Evolutionary conservation across 768 basidiomycete species (phyloP).

Genomic region (Lentinus tigrinus): DNA sequence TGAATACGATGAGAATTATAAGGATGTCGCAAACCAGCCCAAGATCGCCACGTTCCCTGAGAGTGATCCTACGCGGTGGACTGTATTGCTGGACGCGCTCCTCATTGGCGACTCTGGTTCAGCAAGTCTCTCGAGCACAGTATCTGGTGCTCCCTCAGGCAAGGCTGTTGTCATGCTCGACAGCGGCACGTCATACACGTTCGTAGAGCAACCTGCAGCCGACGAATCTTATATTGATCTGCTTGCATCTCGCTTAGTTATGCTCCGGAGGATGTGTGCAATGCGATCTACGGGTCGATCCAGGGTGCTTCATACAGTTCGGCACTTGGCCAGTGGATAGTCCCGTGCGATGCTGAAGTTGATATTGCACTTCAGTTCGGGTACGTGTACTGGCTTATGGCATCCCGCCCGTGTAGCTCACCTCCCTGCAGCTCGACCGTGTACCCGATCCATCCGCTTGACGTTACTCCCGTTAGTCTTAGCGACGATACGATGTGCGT

Average conservation of each 20-base stretch:
- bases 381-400: conserved; percentile 39
- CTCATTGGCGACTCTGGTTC: conserved; percentile 52
- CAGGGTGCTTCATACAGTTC: conserved; percentile 61
- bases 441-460: conserved; percentile 79
- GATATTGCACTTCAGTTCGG: conserved; percentile 78
- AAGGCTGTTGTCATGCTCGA: conserved; percentile 78
- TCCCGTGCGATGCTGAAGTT: conserved; percentile 75
- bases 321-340: conserved; percentile 57
- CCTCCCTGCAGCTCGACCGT: conserved; percentile 53
- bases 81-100: conserved; percentile 70
- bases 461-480: conserved; percentile 54
- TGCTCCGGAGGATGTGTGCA: conserved; percentile 59
- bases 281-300: conserved; percentile 67
- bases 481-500: conserved; percentile 53
- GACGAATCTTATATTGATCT: background rate
- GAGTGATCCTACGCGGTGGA: conserved; percentile 67
- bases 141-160: conserved; percentile 58
- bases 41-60: conserved; percentile 76
- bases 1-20: conserved; percentile 65
- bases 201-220: conserved; percentile 24
- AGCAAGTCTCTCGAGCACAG: conserved; percentile 50
- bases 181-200: conserved; percentile 83
- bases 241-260: conserved; percentile 50
- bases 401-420: background rate
- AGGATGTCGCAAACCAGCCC: conserved; percentile 52